Conservation (phyloP, 2,329 filamentous ascomycete genomes). For the Periconia digitata region DNA sequence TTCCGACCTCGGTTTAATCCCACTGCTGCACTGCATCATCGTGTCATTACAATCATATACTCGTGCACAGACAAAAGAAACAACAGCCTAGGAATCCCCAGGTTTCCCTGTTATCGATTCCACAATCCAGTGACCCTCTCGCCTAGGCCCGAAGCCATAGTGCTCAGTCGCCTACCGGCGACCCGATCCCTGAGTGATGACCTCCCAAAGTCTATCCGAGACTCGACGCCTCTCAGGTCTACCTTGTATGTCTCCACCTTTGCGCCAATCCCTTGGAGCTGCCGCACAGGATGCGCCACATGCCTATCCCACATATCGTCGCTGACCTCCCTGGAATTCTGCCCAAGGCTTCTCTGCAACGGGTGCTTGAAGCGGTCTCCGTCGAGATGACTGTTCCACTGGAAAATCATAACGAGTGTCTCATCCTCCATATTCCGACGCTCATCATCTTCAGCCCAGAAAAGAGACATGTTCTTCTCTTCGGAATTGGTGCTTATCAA, state of each 20-base stretch:
- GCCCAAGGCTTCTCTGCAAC: slow-evolving; percentile 27
- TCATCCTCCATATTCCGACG: slow-evolving; percentile 19
- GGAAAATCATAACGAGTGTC: slow-evolving; percentile 33
- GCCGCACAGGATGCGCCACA: slow-evolving; percentile 28
- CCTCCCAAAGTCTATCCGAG: slow-evolving; percentile 15
- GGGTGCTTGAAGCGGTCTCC: slow-evolving; percentile 34
- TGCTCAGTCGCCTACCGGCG: slow-evolving; percentile 21
- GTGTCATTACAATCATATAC: neutral
- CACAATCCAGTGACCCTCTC: slow-evolving; percentile 30
- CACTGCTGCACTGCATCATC: neutral
- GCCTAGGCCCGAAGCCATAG: slow-evolving; percentile 25
- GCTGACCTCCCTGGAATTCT: slow-evolving; percentile 22
- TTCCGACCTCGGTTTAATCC: slow-evolving; percentile 1
- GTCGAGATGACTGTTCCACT: slow-evolving; percentile 27
- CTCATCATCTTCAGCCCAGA: slow-evolving; percentile 18
- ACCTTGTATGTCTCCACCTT: slow-evolving; percentile 24
- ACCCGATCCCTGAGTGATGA: slow-evolving; percentile 18
- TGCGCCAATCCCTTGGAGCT: slow-evolving; percentile 26
- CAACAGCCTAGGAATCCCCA: neutral
- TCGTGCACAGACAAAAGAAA: neutral
- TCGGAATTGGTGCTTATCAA: slow-evolving; percentile 25
- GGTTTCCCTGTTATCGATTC: slow-evolving; percentile 11
- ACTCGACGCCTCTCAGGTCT: slow-evolving; percentile 29
- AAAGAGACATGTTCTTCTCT: slow-evolving; percentile 28
- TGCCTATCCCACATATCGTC: slow-evolving; percentile 27